Percentiles rank a stretch among this genome's conserved stretches.
Conservation (phyloP, 441 rosid species). For the Biscutella laevigata region DNA sequence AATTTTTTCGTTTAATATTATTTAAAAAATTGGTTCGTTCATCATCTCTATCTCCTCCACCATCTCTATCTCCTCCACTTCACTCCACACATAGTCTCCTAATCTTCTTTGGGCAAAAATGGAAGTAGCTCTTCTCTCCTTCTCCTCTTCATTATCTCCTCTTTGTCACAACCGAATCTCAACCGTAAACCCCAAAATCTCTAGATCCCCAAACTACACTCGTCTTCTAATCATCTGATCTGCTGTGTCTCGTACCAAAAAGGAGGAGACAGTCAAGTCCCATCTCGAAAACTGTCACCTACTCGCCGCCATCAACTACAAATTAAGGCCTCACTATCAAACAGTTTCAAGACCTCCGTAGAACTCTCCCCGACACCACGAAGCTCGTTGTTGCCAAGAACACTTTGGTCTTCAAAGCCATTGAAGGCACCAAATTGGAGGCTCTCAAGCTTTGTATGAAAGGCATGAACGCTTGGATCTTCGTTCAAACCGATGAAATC, state of each 20-base stretch:
- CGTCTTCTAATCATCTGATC: slow-evolving; percentile 32
- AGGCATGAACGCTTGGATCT: slow-evolving; percentile 94
- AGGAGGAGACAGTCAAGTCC: slow-evolving; percentile 57
- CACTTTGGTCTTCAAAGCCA: slow-evolving; percentile 72
- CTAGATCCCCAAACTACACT: slow-evolving; percentile 17
- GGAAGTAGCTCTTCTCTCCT: slow-evolving; percentile 48
- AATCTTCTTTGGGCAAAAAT: slow-evolving; percentile 28
- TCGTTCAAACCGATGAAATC: slow-evolving; percentile 80
- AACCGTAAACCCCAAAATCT: slow-evolving; percentile 30
- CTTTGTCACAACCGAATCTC: slow-evolving; percentile 23
- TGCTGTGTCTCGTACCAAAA: slow-evolving; percentile 63
- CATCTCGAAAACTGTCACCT: slow-evolving; percentile 74
- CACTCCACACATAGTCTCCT: too few species aligned
- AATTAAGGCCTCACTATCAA: slow-evolving; percentile 75
- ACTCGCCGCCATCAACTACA: slow-evolving; percentile 68
- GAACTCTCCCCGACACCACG: slow-evolving; percentile 56
- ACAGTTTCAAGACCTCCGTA: slow-evolving; percentile 71
- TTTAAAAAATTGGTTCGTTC: too few species aligned
- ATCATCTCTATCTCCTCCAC: too few species aligned
- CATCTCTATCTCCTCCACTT: too few species aligned
- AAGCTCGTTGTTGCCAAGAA: slow-evolving; percentile 77
- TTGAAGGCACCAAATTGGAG: slow-evolving; percentile 84
- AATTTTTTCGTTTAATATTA: too few species aligned
- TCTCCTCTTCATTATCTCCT: slow-evolving; percentile 39
- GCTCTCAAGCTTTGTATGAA: slow-evolving; percentile 83